Base-by-base conservation (phyloP, 2,329 filamentous ascomycete genomes). In the Alternaria arbusti region DNA sequence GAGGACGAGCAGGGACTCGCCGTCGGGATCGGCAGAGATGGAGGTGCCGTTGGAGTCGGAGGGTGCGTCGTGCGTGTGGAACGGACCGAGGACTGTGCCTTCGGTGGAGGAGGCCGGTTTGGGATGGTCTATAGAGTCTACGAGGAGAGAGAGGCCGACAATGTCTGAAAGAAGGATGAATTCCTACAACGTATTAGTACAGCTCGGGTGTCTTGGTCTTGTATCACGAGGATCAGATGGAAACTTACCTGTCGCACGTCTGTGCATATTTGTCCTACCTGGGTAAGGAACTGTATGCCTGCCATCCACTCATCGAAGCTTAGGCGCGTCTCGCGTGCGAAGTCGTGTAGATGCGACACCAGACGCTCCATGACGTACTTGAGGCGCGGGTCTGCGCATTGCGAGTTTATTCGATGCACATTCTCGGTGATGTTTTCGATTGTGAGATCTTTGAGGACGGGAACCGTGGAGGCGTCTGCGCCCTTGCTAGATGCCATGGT, bases 121-220 rank as follows among this genome's bases (percentile, higher is more conserved):
- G 25, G 92, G 92, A 81, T 95, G 91, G 82, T 94, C 91, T 83
- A 96, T 94, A 70, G 86, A 88, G 82, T 96, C 92, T 69, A 96
- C 89, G 5, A 96, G 87, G 63, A 94, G 86, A 22, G 91, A 94
- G 36, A 96, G 87, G 43, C 92, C 92, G 22, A 95, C 86, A 45
- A 93, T 86, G 80, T 96, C 92, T 69, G 90, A 92, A 66, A 95
- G 88, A 43, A 95, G 88, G 79, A 95, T 94, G 83, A 92, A 94
- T 84, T 94, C 91, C 86, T 89, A 68, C 3, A 8, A 13, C 1
- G 26, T 13, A 17, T 22, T 12, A 22, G 20, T 36, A 30, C 13
- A n/a, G 9, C 2, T 46, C 7, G 15, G n/a, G 3, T 32, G 6
- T n/a, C 25, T 17, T 50, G 47, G 25, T 17, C 36, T 40, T 40